These are phyloP conservation scores for Alternaria sp. DNA, from an alignment of 2,329 filamentous ascomycete genomes.

Conservation along the genomic window DNA sequence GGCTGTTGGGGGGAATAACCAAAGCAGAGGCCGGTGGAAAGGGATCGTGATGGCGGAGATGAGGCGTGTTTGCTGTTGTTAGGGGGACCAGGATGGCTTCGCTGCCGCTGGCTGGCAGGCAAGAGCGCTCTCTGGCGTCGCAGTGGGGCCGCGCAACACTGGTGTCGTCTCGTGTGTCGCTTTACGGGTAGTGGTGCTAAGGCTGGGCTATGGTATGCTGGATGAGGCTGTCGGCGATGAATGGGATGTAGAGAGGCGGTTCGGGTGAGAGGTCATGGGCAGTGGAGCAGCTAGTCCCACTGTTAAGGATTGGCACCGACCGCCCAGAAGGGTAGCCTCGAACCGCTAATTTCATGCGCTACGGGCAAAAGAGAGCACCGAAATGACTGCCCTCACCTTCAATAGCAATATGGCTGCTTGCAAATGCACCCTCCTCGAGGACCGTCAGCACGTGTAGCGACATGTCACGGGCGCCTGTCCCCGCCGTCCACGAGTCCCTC, in stretches of 20 bases:
- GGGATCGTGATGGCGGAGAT: slow-evolving; percentile 36
- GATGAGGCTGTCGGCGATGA: slow-evolving; percentile 39
- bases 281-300: slow-evolving; percentile 20
- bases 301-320: slow-evolving; percentile 4
- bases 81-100: slow-evolving; percentile 32
- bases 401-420: background rate
- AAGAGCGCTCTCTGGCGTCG: slow-evolving; percentile 10
- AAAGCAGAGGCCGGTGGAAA: slow-evolving; percentile 14
- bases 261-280: slow-evolving; percentile 26
- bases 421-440: background rate
- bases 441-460: background rate
- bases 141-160: slow-evolving; percentile 21
- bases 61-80: slow-evolving; percentile 42
- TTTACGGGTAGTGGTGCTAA: slow-evolving; percentile 8
- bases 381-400: background rate
- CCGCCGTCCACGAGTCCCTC: background rate
- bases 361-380: background rate
- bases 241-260: slow-evolving; percentile 24
- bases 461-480: background rate
- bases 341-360: slow-evolving; percentile 23
- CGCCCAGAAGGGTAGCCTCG: slow-evolving; percentile 17
- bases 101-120: slow-evolving; percentile 10
- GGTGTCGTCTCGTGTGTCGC: background rate
- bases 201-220: slow-evolving; percentile 28
- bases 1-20: slow-evolving; percentile 6